Evolutionary conservation across 164 flowering plant species (phyloP).

Genomic region (Nymphaea colorata): DNA sequence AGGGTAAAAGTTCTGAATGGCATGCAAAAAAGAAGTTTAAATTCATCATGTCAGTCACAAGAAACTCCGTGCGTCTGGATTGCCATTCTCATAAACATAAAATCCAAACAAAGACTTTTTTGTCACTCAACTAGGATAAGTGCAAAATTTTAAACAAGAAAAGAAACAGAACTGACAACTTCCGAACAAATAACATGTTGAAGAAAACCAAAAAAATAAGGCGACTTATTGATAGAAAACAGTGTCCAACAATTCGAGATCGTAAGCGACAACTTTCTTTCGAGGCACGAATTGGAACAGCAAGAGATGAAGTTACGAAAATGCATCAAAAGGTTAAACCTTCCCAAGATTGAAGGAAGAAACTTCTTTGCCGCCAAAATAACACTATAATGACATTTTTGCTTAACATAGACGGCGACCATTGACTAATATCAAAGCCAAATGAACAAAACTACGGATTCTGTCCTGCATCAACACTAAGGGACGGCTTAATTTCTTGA

Average conservation of each 20-base stretch:
- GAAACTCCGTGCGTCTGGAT: neutral
- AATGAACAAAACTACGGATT: too few species aligned
- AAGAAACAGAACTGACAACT: neutral
- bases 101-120: neutral
- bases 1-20: slow-evolving; percentile 15
- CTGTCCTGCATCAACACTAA: too few species aligned
- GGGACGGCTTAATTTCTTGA: too few species aligned
- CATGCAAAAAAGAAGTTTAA: neutral
- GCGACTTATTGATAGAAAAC: neutral
- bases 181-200: neutral
- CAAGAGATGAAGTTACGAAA: neutral
- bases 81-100: neutral
- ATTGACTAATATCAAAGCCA: too few species aligned
- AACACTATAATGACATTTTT: too few species aligned
- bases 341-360: neutral
- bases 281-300: neutral
- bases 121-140: neutral
- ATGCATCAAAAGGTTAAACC: neutral
- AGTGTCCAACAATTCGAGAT: neutral
- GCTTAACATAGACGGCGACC: too few species aligned
- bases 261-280: neutral
- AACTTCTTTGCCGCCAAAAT: neutral
- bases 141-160: neutral
- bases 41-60: neutral
- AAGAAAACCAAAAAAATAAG: neutral